Conservation (phyloP, 2,329 filamentous ascomycete species). For the Cytospora chrysosperma region DNA sequence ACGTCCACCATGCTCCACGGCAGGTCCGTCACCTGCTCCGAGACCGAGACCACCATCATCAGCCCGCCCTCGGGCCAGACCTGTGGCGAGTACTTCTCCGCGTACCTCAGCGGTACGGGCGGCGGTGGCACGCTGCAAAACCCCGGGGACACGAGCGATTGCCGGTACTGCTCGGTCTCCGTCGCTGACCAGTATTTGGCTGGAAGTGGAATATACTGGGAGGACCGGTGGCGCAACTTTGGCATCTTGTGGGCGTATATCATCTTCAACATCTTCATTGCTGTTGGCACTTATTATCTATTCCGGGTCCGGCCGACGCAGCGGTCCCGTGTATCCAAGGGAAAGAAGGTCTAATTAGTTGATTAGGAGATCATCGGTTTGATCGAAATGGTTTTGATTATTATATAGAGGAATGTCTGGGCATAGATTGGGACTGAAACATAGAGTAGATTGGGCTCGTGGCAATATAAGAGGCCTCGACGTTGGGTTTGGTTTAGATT, state of each 20-base stretch:
- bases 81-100: constrained; percentile 62
- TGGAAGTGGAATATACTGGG: constrained; percentile 47
- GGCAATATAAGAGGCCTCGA: neutral
- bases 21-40: constrained; percentile 50
- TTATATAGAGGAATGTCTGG: neutral
- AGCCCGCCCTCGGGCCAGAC: constrained; percentile 60
- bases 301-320: constrained; percentile 48
- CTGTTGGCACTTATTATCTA: constrained; percentile 61
- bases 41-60: constrained; percentile 62
- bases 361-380: neutral
- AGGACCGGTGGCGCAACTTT: constrained; percentile 66
- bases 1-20: constrained; percentile 63
- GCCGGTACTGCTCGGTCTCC: constrained; percentile 65
- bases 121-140: constrained; percentile 61
- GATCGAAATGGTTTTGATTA: neutral
- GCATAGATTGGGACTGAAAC: neutral
- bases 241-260: constrained; percentile 69
- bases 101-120: constrained; percentile 47
- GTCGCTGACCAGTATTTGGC: constrained; percentile 61
- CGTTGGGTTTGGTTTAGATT: no score
- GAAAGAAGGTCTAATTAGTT: neutral
- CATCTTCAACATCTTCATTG: constrained; percentile 59
- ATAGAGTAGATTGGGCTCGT: neutral
- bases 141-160: constrained; percentile 52
- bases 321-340: neutral